Conservation (phyloP, 805 yeast species). For the Isabelozyma gotoi region DNA sequence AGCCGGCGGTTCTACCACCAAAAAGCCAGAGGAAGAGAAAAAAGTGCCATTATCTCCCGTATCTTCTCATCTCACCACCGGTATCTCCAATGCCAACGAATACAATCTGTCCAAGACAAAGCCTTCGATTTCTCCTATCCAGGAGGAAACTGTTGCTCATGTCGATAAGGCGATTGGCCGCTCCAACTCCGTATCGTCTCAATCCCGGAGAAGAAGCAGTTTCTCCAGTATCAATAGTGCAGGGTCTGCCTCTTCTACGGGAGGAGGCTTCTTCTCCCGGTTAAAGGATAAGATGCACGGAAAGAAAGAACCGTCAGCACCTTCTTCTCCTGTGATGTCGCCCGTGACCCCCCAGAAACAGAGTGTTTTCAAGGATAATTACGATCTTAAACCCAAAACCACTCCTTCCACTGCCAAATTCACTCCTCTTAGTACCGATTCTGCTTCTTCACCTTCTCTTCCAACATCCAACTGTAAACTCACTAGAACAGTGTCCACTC, state of each 20-base stretch:
- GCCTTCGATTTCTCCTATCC: slow-evolving; percentile 30
- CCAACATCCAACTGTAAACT: background rate
- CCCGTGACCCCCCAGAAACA: slow-evolving; percentile 4
- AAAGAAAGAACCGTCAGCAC: slow-evolving; percentile 10
- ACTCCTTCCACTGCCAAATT: background rate
- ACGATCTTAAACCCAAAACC: slow-evolving; percentile 9
- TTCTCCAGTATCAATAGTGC: slow-evolving; percentile 15
- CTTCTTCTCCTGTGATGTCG: slow-evolving; percentile 4
- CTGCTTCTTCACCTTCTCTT: background rate
- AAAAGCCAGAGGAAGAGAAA: background rate
- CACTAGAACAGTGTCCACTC: slow-evolving; percentile 11
- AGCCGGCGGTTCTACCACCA: slow-evolving; percentile 3
- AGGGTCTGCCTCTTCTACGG: slow-evolving; percentile 13
- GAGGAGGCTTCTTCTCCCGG: slow-evolving; percentile 33
- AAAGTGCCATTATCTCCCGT: slow-evolving; percentile 6
- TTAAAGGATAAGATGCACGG: slow-evolving; percentile 34
- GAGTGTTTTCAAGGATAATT: slow-evolving; percentile 17
- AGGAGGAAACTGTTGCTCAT: no score
- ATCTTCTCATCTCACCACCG: slow-evolving; percentile 20
- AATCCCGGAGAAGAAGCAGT: slow-evolving; percentile 14
- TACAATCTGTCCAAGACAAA: slow-evolving; percentile 28
- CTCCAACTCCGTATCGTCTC: slow-evolving; percentile 1
- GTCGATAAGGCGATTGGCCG: slow-evolving; percentile 11
- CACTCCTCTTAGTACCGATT: background rate
- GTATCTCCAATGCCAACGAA: slow-evolving; percentile 32